Evolutionary conservation across 2,329 filamentous ascomycete species (phyloP).

Genomic region (Macrophomina tecta): DNA sequence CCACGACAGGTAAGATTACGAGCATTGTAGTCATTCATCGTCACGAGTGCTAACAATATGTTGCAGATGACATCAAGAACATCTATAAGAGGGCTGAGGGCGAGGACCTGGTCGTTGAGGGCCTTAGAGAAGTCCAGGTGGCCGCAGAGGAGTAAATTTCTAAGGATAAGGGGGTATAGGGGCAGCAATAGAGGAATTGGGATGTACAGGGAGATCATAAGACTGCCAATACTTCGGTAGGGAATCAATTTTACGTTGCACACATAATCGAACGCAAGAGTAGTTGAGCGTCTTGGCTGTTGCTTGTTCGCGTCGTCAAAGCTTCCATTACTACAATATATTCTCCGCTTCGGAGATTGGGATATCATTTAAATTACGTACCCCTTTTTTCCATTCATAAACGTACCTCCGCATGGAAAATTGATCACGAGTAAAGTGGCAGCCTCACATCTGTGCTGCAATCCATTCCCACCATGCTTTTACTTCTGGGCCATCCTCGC

Average conservation of each 20-base stretch:
- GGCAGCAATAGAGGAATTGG: conserved; percentile 25
- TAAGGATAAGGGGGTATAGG: conserved; percentile 11
- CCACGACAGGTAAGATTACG: conserved; percentile 66
- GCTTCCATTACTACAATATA: conserved; percentile 12
- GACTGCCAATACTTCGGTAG: conserved; percentile 25
- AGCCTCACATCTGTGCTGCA: conserved; percentile 68
- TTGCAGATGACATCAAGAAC: conserved; percentile 88
- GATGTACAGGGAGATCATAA: conserved; percentile 28
- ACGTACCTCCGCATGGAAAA: not conserved
- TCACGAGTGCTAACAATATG: conserved; percentile 27
- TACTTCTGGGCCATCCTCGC: conserved; percentile 69
- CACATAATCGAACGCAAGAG: conserved; percentile 18
- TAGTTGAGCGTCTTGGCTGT: conserved; percentile 7
- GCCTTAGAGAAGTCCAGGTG: conserved; percentile 77
- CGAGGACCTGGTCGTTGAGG: conserved; percentile 86
- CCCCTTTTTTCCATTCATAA: conserved; percentile 5
- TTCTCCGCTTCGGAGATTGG: conserved; percentile 22
- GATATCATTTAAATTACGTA: conserved; percentile 18
- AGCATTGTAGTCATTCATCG: conserved; percentile 16
- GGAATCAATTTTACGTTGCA: conserved; percentile 25
- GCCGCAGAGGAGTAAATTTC: conserved; percentile 68
- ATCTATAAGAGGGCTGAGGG: conserved; percentile 86
- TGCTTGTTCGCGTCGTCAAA: not conserved
- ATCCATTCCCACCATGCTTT: conserved; percentile 93
- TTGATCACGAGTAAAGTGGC: not conserved